phyloP scores from a whole-genome alignment of 2,329 filamentous ascomycete genomes.

The Neonectria hederae region DNA sequence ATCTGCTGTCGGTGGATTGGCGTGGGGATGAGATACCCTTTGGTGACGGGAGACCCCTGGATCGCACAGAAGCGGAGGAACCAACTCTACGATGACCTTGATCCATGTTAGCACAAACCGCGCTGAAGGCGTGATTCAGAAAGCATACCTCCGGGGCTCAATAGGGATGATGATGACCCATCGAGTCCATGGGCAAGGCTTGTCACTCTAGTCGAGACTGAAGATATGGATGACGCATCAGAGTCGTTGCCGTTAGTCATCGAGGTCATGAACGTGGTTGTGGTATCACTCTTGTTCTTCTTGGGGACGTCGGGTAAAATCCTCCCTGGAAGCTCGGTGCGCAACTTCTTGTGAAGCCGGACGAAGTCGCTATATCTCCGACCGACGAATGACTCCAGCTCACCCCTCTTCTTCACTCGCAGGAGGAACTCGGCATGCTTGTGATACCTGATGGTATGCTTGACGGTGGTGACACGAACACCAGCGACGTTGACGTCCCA shows the following conservation, averaged over 20 bases:
- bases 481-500: constrained; percentile 95
- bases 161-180: constrained; percentile 33
- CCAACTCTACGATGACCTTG: constrained; percentile 39
- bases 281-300: constrained; percentile 87
- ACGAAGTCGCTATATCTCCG: constrained; percentile 90
- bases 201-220: constrained; percentile 74
- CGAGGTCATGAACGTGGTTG: constrained; percentile 66
- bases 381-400: constrained; percentile 81
- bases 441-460: constrained; percentile 88
- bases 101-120: constrained; percentile 18
- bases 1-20: constrained; percentile 45
- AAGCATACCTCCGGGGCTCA: constrained; percentile 42
- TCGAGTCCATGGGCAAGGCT: constrained; percentile 43
- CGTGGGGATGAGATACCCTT: constrained; percentile 43
- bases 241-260: constrained; percentile 71
- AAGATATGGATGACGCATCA: constrained; percentile 83
- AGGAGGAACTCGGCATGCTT: constrained; percentile 95
- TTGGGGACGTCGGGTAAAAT: constrained; percentile 85
- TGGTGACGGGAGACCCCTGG: constrained; percentile 44
- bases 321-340: constrained; percentile 89
- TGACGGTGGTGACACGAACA: constrained; percentile 81
- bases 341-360: constrained; percentile 79
- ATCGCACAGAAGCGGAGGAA: constrained; percentile 44
- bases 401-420: constrained; percentile 80
- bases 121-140: neutral